Percentiles rank a stretch among this genome's conserved stretches.
These are phyloP conservation scores for Oryza punctata DNA, from an alignment of 176 grass and related monocot species.

Conservation along the genomic window DNA sequence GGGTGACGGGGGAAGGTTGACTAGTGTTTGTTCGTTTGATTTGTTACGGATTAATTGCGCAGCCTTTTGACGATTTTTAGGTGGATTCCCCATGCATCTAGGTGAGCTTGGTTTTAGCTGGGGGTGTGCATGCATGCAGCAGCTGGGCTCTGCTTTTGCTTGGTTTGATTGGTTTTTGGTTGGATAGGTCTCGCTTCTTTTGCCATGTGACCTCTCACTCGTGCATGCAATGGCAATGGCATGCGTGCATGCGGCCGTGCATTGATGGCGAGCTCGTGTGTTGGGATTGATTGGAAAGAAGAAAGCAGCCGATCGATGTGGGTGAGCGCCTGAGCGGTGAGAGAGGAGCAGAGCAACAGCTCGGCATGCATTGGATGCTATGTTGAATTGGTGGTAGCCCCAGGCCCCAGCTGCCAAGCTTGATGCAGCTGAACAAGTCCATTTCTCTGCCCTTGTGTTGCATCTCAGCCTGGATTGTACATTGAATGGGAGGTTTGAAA, in stretches of 20 bases:
- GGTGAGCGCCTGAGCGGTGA: background rate
- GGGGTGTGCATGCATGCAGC: background rate
- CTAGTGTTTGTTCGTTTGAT: background rate
- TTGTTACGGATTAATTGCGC: background rate
- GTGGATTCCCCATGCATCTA: constrained; percentile 21
- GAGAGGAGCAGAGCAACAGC: too few relatives aligned
- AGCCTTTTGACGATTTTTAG: constrained; percentile 35
- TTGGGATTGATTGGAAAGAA: background rate
- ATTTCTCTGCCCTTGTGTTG: background rate
- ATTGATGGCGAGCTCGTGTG: background rate
- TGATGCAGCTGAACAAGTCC: background rate
- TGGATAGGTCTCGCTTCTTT: background rate
- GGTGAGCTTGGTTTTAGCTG: background rate
- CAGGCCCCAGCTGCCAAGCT: too few relatives aligned
- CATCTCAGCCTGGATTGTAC: background rate
- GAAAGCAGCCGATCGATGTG: background rate
- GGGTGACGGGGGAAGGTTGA: constrained; percentile 39
- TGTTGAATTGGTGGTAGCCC: too few relatives aligned
- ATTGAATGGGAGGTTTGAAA: background rate
- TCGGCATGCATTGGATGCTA: too few relatives aligned
- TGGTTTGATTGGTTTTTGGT: background rate
- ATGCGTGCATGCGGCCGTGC: background rate
- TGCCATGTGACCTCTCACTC: background rate
- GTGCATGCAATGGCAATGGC: background rate
- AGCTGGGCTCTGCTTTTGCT: background rate